A percentile compares a stretch with the other conserved stretches of the same genome.
phyloP scores from a whole-genome alignment of 257 asterid species.

The Plectranthus barbatus region DNA sequence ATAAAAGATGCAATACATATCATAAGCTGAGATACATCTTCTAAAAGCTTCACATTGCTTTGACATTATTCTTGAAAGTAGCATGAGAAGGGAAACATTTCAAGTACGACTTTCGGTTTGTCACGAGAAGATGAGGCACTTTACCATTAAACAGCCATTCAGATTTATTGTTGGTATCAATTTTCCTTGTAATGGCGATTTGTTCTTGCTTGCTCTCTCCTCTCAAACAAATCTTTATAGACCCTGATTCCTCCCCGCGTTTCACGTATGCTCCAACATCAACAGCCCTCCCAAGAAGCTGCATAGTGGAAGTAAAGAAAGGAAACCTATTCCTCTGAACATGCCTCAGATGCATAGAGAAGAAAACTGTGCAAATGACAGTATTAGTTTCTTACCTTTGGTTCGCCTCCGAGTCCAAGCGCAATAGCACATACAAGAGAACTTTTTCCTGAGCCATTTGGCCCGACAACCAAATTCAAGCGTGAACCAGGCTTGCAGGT shows the following conservation, averaged over 20 bases:
- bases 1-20: neutral
- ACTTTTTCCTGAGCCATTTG: constrained; percentile 97
- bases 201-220: constrained; percentile 48
- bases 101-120: neutral
- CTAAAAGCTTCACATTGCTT: neutral
- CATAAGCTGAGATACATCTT: neutral
- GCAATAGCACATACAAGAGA: constrained; percentile 97
- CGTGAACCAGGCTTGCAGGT: constrained; percentile 74
- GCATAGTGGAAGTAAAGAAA: constrained; percentile 14
- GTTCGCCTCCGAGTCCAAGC: constrained; percentile 91
- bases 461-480: constrained; percentile 87
- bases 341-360: constrained; percentile 9
- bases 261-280: constrained; percentile 84
- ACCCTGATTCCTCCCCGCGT: constrained; percentile 91
- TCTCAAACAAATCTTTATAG: constrained; percentile 60
- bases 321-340: constrained; percentile 1
- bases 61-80: neutral
- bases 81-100: neutral
- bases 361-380: constrained; percentile 2
- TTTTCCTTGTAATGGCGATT: constrained; percentile 57
- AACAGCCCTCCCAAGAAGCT: constrained; percentile 95
- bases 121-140: constrained; percentile 5
- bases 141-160: constrained; percentile 94
- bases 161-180: constrained; percentile 66
- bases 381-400: constrained; percentile 43